Evolutionary conservation across 257 asterid genomes (phyloP).

Genomic region (Paraleonurus japonicus): DNA sequence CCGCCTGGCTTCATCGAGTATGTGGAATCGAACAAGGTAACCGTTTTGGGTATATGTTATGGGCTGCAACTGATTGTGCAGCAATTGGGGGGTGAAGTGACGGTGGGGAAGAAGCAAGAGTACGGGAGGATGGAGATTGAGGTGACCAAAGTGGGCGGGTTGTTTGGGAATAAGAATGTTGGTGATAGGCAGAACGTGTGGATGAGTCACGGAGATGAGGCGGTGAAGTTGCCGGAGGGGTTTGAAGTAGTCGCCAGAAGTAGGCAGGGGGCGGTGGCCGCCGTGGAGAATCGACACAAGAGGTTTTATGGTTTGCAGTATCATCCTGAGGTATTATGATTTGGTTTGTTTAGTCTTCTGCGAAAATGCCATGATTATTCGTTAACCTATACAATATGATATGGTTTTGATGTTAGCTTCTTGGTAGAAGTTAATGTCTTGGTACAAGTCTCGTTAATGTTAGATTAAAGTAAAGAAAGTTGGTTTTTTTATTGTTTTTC

Average conservation of each 20-base stretch:
- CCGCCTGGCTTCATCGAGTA: conserved; percentile 69
- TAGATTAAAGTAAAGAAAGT: background rate
- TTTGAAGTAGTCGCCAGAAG: conserved; percentile 86
- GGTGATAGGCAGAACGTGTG: conserved; percentile 91
- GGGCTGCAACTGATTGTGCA: conserved; percentile 91
- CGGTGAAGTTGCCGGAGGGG: conserved; percentile 82
- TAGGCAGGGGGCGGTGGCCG: conserved; percentile 82
- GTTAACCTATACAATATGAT: background rate
- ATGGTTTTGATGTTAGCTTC: background rate
- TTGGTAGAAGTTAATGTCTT: background rate
- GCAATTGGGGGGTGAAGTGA: conserved; percentile 78
- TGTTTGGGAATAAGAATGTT: conserved; percentile 60
- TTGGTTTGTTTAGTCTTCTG: background rate
- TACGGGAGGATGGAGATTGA: conserved; percentile 92
- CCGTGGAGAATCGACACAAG: conserved; percentile 57
- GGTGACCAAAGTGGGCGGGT: conserved; percentile 43
- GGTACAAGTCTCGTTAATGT: background rate
- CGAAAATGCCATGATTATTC: background rate
- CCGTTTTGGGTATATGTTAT: conserved; percentile 80
- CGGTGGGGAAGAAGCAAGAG: conserved; percentile 83
- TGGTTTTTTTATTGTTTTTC: background rate
- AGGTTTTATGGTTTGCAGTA: conserved; percentile 91
- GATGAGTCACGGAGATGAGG: conserved; percentile 99
- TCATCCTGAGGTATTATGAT: conserved; percentile 81
- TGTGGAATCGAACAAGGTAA: conserved; percentile 45